phyloP scores from a whole-genome alignment of 495 filamentous ascomycete species.

The Penicillium canescens region DNA sequence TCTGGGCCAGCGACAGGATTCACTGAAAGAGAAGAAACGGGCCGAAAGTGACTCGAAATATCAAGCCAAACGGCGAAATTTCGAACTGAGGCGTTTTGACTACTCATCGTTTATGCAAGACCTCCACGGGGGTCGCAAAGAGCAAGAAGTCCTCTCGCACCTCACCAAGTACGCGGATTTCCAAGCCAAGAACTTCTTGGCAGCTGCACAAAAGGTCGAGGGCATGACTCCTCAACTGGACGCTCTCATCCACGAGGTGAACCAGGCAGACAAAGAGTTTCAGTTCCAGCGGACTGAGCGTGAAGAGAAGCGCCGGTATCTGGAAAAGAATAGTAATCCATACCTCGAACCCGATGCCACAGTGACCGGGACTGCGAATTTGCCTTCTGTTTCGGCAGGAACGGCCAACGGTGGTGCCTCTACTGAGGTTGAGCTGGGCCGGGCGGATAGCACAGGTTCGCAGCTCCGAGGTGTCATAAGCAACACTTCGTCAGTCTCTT shows the following conservation, averaged over 20 bases:
- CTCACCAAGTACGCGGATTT: constrained; percentile 92
- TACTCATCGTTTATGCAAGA: constrained; percentile 99
- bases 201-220: constrained; percentile 83
- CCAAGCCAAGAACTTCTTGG: constrained; percentile 80
- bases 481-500: constrained; percentile 48
- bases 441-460: constrained; percentile 72
- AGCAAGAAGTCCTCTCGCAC: constrained; percentile 95
- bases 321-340: constrained; percentile 86
- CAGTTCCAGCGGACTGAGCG: constrained; percentile 90
- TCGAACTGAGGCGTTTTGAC: constrained; percentile 96
- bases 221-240: constrained; percentile 87
- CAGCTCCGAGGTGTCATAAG: constrained; percentile 54
- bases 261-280: constrained; percentile 91
- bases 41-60: constrained; percentile 95
- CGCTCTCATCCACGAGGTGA: constrained; percentile 86
- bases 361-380: constrained; percentile 23
- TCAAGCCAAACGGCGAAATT: constrained; percentile 87
- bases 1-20: constrained; percentile 91
- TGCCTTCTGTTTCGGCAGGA: constrained; percentile 23
- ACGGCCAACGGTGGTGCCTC: constrained; percentile 40
- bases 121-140: constrained; percentile 93
- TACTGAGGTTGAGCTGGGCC: constrained; percentile 65
- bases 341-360: constrained; percentile 72
- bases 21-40: constrained; percentile 94
- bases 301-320: constrained; percentile 83